These are phyloP conservation scores for Ramalina intermedia DNA, from an alignment of 495 filamentous ascomycete genomes.

Conservation along the genomic window DNA sequence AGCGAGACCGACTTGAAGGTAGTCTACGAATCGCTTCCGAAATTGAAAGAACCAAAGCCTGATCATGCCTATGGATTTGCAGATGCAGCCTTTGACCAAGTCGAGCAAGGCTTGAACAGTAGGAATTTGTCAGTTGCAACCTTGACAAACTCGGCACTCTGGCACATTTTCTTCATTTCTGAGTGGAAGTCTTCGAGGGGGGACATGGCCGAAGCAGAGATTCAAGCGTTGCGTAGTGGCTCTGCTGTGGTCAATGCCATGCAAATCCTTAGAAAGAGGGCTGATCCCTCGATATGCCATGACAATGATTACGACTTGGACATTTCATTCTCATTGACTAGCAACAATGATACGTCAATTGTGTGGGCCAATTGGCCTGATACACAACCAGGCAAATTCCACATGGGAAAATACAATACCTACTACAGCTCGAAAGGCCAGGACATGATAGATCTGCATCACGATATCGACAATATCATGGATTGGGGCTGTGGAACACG, in stretches of 20 bases:
- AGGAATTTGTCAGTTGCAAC: too few relatives aligned
- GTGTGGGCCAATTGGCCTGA: background rate
- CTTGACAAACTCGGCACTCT: too few relatives aligned
- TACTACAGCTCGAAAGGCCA: background rate
- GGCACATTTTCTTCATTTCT: background rate
- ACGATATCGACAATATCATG: background rate
- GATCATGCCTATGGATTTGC: background rate
- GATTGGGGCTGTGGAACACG: background rate
- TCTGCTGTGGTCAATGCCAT: background rate
- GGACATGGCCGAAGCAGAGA: background rate
- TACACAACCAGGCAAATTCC: background rate
- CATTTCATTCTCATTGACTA: background rate
- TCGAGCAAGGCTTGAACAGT: too few relatives aligned
- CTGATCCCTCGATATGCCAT: background rate
- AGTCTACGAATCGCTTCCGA: too few relatives aligned
- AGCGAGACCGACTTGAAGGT: too few relatives aligned
- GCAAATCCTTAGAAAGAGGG: background rate
- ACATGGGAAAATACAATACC: background rate
- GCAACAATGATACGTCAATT: too few relatives aligned
- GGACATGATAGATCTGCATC: background rate
- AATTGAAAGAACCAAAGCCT: background rate
- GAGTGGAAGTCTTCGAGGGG: background rate
- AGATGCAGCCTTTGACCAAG: background rate
- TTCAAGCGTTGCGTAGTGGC: background rate
- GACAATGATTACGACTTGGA: background rate